These are phyloP conservation scores for Psilocybe mexicana DNA, from an alignment of 1,284 basidiomycete genomes.

Conservation along the genomic window DNA sequence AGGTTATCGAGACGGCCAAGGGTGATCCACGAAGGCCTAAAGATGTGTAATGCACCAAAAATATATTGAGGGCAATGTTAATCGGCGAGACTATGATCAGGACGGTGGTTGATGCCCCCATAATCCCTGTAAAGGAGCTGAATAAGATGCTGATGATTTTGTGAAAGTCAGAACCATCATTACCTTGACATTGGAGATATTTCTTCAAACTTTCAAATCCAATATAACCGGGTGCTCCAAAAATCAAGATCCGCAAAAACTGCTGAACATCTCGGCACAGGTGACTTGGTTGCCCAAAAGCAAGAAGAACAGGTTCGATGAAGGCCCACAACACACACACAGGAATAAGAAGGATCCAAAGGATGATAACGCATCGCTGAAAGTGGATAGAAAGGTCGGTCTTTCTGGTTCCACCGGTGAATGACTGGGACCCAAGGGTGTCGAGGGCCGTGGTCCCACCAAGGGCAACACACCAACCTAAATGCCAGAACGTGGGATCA, in stretches of 20 bases:
- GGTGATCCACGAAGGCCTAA: constrained; percentile 67
- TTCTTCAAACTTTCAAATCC: constrained; percentile 78
- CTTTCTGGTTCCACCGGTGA: constrained; percentile 57
- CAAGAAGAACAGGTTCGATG: constrained; percentile 58
- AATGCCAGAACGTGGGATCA: constrained; percentile 49
- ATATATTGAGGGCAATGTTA: constrained; percentile 61
- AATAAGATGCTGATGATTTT: not conserved
- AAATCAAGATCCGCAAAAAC: constrained; percentile 62
- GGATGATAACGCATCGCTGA: constrained; percentile 63
- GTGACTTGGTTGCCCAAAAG: constrained; percentile 58
- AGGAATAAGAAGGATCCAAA: constrained; percentile 66
- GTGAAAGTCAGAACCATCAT: constrained; percentile 12
- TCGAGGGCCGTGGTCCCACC: constrained; percentile 78
- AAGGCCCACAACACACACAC: constrained; percentile 61
- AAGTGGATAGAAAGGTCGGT: constrained; percentile 70
- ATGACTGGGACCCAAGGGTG: constrained; percentile 75
- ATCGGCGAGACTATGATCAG: constrained; percentile 61
- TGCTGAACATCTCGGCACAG: constrained; percentile 61
- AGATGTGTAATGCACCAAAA: constrained; percentile 58
- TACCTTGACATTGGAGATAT: constrained; percentile 78
- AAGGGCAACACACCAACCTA: constrained; percentile 74
- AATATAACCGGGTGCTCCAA: constrained; percentile 72
- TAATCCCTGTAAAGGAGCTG: constrained; percentile 57
- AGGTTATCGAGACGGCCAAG: constrained; percentile 64
- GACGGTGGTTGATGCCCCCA: constrained; percentile 67